These are phyloP conservation scores for Wickerhamomyces sp. DNA, from an alignment of 1,139 yeast species.

Conservation along the genomic window DNA sequence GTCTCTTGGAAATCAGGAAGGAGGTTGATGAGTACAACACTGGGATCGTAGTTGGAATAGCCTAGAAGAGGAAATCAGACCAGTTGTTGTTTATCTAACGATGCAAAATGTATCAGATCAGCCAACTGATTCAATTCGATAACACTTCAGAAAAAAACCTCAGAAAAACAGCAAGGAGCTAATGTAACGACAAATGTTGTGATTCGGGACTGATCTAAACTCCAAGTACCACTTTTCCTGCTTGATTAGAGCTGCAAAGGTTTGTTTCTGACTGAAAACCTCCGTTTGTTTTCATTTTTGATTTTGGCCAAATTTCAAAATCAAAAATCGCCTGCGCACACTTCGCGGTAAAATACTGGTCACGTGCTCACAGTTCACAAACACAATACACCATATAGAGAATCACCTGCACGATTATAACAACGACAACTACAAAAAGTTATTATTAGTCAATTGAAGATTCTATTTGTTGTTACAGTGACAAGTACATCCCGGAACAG, in stretches of 20 bases:
- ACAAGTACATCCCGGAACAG: conserved; percentile 91
- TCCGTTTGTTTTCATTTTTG: neutral
- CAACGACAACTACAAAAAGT: neutral
- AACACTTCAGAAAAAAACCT: too few species aligned
- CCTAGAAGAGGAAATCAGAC: too few species aligned
- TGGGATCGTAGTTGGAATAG: too few species aligned
- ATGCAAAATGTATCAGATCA: too few species aligned
- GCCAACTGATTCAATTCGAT: too few species aligned
- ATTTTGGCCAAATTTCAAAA: neutral
- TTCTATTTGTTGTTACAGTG: conserved; percentile 46
- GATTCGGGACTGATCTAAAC: too few species aligned
- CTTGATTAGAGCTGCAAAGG: neutral
- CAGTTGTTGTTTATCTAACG: too few species aligned
- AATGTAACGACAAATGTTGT: too few species aligned
- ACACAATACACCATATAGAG: too few species aligned
- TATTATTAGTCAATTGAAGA: neutral
- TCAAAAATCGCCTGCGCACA: neutral
- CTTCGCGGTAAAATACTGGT: neutral
- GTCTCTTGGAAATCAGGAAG: too few species aligned
- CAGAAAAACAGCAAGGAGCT: too few species aligned
- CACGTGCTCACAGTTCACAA: neutral
- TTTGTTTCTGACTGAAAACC: neutral
- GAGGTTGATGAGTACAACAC: too few species aligned
- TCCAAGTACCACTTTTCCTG: neutral
- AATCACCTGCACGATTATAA: neutral